phyloP scores from a whole-genome alignment of 768 basidiomycete genomes.

The Cystoderma amianthinum region DNA sequence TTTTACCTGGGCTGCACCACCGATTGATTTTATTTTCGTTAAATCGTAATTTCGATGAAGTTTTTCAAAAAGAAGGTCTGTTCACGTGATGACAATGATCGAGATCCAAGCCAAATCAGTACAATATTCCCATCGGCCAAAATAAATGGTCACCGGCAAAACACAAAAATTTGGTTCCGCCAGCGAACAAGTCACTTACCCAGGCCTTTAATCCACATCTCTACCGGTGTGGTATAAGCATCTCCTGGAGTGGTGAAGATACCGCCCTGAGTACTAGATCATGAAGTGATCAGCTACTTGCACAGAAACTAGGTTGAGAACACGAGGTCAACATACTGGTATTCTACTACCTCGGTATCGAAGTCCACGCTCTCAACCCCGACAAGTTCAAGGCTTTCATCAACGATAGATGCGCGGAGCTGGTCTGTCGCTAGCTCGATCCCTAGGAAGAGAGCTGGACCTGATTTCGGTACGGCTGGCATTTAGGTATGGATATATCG shows the following conservation, averaged over 20 bases:
- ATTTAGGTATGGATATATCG: slow-evolving; percentile 28
- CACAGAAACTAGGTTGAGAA: slow-evolving; percentile 1
- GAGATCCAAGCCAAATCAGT: slow-evolving; percentile 24
- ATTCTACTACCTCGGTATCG: slow-evolving; percentile 72
- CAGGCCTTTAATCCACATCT: slow-evolving; percentile 86
- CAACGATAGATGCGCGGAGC: slow-evolving; percentile 76
- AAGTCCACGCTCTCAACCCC: slow-evolving; percentile 82
- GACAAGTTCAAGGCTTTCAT: slow-evolving; percentile 75
- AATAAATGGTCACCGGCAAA: slow-evolving; percentile 10
- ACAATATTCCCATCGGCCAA: slow-evolving; percentile 15
- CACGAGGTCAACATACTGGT: slow-evolving; percentile 60
- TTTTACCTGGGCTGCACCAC: slow-evolving; percentile 73
- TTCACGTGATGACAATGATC: slow-evolving; percentile 24
- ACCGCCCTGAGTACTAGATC: slow-evolving; percentile 72
- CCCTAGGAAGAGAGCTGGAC: slow-evolving; percentile 66
- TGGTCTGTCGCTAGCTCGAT: slow-evolving; percentile 84
- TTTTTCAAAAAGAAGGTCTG: slow-evolving; percentile 74
- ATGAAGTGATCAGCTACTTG: neutral
- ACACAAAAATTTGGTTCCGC: slow-evolving; percentile 60
- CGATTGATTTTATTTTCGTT: slow-evolving; percentile 64
- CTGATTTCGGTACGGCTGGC: slow-evolving; percentile 36
- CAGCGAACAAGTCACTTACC: slow-evolving; percentile 41
- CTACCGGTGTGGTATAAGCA: slow-evolving; percentile 81
- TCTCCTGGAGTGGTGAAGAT: slow-evolving; percentile 84
- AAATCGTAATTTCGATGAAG: slow-evolving; percentile 65